phyloP scores from a whole-genome alignment of 208 protist species.

The Naegleria fowleri region DNA sequence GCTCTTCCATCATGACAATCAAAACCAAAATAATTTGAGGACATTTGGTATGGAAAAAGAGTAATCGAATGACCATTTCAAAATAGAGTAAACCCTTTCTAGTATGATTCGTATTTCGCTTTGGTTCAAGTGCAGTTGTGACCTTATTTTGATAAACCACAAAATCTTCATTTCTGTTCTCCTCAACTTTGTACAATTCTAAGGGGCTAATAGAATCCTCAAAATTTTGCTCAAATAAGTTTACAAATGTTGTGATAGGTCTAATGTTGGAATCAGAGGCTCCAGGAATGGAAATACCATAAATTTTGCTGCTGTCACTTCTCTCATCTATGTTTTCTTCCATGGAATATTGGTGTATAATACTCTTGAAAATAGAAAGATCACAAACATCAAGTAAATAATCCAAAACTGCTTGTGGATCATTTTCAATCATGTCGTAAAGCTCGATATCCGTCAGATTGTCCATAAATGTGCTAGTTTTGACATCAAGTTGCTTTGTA shows the following conservation, averaged over 20 bases:
- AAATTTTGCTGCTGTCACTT: not conserved
- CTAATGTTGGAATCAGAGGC: not conserved
- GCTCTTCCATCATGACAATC: not conserved
- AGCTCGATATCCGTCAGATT: not conserved
- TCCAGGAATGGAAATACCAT: not conserved
- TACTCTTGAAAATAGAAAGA: not conserved
- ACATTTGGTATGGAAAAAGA: not conserved
- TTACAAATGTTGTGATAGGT: not conserved
- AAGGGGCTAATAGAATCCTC: not conserved
- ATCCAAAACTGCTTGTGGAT: not conserved
- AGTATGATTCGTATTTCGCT: not conserved
- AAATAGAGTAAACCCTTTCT: not conserved
- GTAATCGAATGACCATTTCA: not conserved
- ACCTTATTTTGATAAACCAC: not conserved
- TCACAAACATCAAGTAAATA: not conserved
- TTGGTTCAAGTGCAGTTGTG: not conserved
- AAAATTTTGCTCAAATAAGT: not conserved
- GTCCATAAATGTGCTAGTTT: not conserved
- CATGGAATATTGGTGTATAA: not conserved
- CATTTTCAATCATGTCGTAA: not conserved
- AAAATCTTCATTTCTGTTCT: not conserved
- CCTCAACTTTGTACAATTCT: not conserved
- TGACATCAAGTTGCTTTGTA: not conserved
- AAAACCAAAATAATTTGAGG: not conserved
- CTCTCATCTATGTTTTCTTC: not conserved